Conservation (phyloP, 495 filamentous ascomycete genomes). For the Aspergillus leporis region DNA sequence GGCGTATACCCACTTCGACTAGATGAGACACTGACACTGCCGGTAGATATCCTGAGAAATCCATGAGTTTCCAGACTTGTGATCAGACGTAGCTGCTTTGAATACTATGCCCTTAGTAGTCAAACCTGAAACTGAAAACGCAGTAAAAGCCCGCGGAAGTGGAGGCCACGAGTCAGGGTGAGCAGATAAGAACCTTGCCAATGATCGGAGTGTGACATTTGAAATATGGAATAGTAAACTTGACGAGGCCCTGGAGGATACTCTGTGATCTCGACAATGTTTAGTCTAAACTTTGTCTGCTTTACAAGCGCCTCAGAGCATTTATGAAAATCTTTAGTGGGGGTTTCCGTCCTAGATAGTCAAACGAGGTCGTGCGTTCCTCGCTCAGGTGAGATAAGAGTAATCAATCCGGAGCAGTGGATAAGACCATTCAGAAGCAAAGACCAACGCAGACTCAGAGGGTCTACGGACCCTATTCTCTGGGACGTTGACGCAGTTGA, state of each 20-base stretch:
- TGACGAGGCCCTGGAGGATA: neutral
- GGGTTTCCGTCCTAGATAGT: too few species aligned
- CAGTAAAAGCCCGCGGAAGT: neutral
- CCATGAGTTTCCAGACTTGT: too few species aligned
- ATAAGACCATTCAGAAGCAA: neutral
- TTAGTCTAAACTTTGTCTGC: neutral
- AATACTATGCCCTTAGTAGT: neutral
- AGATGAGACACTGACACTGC: too few species aligned
- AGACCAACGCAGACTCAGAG: too few species aligned
- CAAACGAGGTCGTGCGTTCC: neutral
- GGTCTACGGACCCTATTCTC: too few species aligned
- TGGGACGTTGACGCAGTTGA: neutral
- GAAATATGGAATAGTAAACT: neutral
- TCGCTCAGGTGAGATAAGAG: neutral
- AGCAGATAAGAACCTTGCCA: neutral
- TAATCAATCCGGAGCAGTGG: slow-evolving; percentile 1
- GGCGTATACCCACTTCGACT: too few species aligned
- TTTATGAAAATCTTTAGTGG: neutral
- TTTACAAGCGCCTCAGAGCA: neutral
- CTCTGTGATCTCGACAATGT: neutral
- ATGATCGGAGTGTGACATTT: neutral
- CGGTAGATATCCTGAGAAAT: too few species aligned
- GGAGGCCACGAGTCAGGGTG: neutral
- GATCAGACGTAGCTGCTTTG: too few species aligned
- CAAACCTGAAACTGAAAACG: neutral